Conservation (phyloP, 1,139 yeast species). For the Nakaseomyces delphensis region DNA sequence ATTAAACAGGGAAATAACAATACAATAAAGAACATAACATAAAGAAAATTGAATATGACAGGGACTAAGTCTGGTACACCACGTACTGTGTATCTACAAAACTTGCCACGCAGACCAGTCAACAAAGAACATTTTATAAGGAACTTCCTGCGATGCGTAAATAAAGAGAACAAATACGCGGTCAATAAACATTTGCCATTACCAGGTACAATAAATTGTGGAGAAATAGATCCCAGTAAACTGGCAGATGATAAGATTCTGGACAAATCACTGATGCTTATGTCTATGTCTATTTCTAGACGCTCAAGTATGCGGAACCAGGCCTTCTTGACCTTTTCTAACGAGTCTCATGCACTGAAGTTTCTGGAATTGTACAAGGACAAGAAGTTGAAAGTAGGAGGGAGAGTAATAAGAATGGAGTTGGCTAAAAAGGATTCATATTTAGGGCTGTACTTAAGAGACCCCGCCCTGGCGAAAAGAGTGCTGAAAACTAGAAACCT, state of each 20-base stretch:
- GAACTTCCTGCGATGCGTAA: conserved; percentile 16
- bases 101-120: conserved; percentile 25
- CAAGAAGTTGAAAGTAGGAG: conserved; percentile 40
- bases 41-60: neutral
- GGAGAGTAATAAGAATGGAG: conserved; percentile 43
- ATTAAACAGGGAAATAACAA: neutral
- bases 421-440: conserved; percentile 35
- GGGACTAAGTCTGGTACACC: neutral
- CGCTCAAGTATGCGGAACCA: conserved; percentile 58
- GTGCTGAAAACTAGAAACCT: conserved; percentile 14
- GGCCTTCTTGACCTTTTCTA: conserved; percentile 66
- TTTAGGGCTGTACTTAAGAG: conserved; percentile 15
- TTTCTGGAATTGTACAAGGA: conserved; percentile 42
- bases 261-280: conserved; percentile 18
- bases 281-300: conserved; percentile 19
- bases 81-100: conserved; percentile 15
- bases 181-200: conserved; percentile 11
- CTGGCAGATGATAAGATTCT: conserved; percentile 7
- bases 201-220: conserved; percentile 11
- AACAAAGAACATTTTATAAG: conserved; percentile 18
- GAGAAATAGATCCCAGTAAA: conserved; percentile 1
- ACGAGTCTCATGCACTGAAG: conserved; percentile 37
- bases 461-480: conserved; percentile 17
- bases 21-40: neutral
- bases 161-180: conserved; percentile 16